Base-by-base conservation (phyloP, 75 land plant genomes). In the Pinus tabuliformis region DNA sequence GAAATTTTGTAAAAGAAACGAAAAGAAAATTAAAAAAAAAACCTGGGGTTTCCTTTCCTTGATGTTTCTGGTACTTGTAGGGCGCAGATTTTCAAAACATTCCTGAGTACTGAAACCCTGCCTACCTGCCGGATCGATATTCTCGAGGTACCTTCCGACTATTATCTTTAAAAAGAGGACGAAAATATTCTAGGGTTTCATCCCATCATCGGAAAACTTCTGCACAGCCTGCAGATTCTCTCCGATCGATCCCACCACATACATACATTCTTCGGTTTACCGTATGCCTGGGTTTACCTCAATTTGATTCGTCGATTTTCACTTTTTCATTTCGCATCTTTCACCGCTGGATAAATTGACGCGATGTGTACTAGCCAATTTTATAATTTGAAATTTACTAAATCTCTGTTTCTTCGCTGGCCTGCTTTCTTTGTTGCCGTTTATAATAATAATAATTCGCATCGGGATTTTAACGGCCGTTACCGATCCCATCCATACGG, bases 311-410 rank as follows among this genome's bases (percentile, higher is more conserved):
- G 62, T 60, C 62, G 21, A 60, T 60, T 18, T n/a, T 60, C 62
- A 60, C 62, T 21, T 60, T 60, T 60, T 20, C 62, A 9, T 49
- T 49, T 49, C 11, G 54, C 54, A 49, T 49, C 62, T 60, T 60
- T 60, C 62, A 60, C 62, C 62, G 62, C 62, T 21, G 62, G 62
- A 60, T 60, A 60, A 59, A 20, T 60, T 60, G 22, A 22, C 21
- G n/a, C 21, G 21, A 60, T 7, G 62, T 5, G 62, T 49, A 49
- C 54, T 49, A 9, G 52, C 9, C 54, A 9, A 49, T 49, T 9
- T 39, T 49, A 9, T 49, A 49, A 49, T 49, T 49, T 49, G 2
- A 49, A 49, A 49, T 49, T 49, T 49, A 49, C 11, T 49, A 9
- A 49, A 49, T 49, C 12, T 49, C 54, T 49, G 12, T 11, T 49